Conservation (phyloP, 2,329 filamentous ascomycete species). For the Penicillium sp. region DNA sequence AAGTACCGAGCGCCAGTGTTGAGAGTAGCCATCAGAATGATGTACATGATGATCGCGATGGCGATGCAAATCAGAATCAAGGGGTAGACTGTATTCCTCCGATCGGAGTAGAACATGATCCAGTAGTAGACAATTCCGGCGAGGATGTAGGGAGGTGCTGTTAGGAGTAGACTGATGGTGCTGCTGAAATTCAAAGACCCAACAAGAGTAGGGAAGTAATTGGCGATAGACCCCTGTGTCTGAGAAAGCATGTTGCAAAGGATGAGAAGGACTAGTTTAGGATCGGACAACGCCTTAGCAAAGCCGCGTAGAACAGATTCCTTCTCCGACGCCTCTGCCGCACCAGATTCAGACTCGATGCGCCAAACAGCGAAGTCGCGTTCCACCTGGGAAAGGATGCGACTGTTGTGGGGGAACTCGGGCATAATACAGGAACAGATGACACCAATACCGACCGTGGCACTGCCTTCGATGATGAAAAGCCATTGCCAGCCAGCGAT, state of each 20-base stretch:
- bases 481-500: constrained; percentile 34
- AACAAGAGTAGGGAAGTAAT: constrained; percentile 33
- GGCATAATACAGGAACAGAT: constrained; percentile 44
- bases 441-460: constrained; percentile 32
- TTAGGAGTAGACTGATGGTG: constrained; percentile 52
- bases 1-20: constrained; percentile 49
- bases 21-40: constrained; percentile 43
- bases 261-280: constrained; percentile 44
- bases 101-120: constrained; percentile 43
- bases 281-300: constrained; percentile 37
- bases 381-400: constrained; percentile 30
- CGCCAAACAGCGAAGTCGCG: constrained; percentile 30
- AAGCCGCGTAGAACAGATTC: constrained; percentile 32
- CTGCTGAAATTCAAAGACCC: constrained; percentile 25
- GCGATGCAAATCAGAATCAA: constrained; percentile 42
- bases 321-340: constrained; percentile 42
- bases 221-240: constrained; percentile 38
- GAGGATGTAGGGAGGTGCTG: constrained; percentile 52
- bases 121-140: constrained; percentile 43
- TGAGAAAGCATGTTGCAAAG: constrained; percentile 47
- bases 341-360: constrained; percentile 42
- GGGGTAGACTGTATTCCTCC: constrained; percentile 40
- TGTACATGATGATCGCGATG: constrained; percentile 42
- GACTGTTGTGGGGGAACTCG: constrained; percentile 47
- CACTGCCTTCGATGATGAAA: constrained; percentile 35